A percentile compares a stretch with the other conserved stretches of the same genome.
Evolutionary conservation across 495 filamentous ascomycete genomes (phyloP).

Genomic region (Chaetomium fimeti): DNA sequence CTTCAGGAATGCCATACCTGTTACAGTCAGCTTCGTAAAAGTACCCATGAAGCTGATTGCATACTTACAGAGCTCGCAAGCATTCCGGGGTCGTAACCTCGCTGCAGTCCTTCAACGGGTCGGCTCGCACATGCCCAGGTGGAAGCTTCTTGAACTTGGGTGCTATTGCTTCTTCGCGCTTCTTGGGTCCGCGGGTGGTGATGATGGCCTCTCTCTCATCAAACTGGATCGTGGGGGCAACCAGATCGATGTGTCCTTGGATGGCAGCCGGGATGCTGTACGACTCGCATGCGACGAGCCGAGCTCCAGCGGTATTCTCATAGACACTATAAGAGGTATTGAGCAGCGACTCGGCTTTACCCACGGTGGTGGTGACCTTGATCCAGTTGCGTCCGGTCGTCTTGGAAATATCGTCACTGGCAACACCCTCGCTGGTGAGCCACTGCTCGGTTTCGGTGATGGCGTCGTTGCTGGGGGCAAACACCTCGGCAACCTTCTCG

Average conservation of each 20-base stretch:
- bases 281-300: constrained; percentile 50
- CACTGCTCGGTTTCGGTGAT: constrained; percentile 36
- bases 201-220: constrained; percentile 4
- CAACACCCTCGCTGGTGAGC: constrained; percentile 51
- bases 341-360: constrained; percentile 55
- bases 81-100: constrained; percentile 36
- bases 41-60: background rate
- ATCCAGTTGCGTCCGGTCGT: constrained; percentile 50
- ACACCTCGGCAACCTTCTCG: constrained; percentile 24
- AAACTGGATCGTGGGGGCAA: constrained; percentile 34
- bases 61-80: constrained; percentile 34
- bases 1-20: constrained; percentile 26
- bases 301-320: constrained; percentile 41
- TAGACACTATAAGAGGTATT: constrained; percentile 37
- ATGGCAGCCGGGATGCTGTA: constrained; percentile 32
- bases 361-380: constrained; percentile 50
- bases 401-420: constrained; percentile 43
- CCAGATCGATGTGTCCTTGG: constrained; percentile 31
- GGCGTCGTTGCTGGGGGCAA: constrained; percentile 21
- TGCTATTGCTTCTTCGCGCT: background rate
- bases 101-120: constrained; percentile 30
- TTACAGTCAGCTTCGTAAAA: background rate
- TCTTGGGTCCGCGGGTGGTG: background rate
- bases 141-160: background rate
- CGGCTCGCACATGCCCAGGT: background rate